Conservation (phyloP, 441 rosid species). For the Arabidopsis hybrid region DNA sequence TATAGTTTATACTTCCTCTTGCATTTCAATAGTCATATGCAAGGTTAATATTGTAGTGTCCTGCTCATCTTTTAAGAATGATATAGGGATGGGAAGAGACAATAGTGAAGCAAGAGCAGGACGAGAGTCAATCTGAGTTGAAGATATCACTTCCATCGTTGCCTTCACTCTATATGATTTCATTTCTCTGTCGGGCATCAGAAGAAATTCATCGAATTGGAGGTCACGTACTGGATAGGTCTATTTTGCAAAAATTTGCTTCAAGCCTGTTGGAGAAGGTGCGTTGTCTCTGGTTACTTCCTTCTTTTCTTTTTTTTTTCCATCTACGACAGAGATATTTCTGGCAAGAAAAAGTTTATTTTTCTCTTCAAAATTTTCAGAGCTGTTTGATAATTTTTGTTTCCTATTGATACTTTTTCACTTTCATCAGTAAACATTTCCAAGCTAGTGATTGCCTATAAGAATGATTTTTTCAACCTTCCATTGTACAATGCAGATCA, state of each 20-base stretch:
- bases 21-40: conserved; percentile 9
- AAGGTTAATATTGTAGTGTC: conserved; percentile 22
- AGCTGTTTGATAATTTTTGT: background rate
- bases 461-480: conserved; percentile 29
- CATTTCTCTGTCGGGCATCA: conserved; percentile 91
- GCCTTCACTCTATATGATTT: conserved; percentile 91
- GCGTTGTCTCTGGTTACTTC: conserved; percentile 37
- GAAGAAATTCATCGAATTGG: conserved; percentile 98
- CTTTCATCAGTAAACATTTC: conserved; percentile 24
- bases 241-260: conserved; percentile 84
- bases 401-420: background rate
- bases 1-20: conserved; percentile 21
- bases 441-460: conserved; percentile 31
- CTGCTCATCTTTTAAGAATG: conserved; percentile 46
- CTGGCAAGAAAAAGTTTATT: conserved; percentile 1
- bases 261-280: conserved; percentile 84
- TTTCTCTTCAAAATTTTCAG: conserved; percentile 5
- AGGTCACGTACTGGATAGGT: conserved; percentile 95
- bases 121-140: conserved; percentile 77
- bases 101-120: conserved; percentile 85
- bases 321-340: conserved; percentile 11
- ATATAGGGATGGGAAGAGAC: conserved; percentile 99
- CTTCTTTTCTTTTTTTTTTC: conserved; percentile 1
- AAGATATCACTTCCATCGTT: conserved; percentile 92
- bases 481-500: conserved; percentile 60